Evolutionary conservation across 116 monocot genomes (phyloP).

Genomic region (Papilionanthe hybrid): DNA sequence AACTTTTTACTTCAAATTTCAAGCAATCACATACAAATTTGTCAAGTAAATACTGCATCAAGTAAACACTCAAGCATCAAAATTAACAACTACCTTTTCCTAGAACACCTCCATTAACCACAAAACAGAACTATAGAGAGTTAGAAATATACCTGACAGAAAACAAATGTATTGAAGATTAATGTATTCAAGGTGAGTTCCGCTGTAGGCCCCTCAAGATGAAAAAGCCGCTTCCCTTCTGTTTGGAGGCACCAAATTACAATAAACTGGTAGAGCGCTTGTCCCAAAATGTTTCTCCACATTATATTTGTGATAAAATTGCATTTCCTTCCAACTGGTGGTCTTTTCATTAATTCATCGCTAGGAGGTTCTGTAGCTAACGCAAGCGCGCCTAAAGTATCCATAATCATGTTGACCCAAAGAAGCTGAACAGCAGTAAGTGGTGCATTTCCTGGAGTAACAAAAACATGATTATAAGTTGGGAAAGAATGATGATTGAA

Average conservation of each 20-base stretch:
- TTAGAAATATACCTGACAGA: slow-evolving; percentile 43
- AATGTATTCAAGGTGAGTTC: slow-evolving; percentile 46
- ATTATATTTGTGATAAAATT: slow-evolving; percentile 55
- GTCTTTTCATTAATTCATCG: slow-evolving; percentile 48
- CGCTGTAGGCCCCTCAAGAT: slow-evolving; percentile 25
- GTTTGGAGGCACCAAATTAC: slow-evolving; percentile 46
- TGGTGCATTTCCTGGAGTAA: slow-evolving; percentile 44
- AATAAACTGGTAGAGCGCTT: slow-evolving; percentile 47
- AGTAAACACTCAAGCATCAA: background rate
- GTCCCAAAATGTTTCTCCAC: slow-evolving; percentile 63
- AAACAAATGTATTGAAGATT: slow-evolving; percentile 58
- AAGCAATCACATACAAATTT: background rate
- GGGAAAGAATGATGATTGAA: background rate
- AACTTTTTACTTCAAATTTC: background rate
- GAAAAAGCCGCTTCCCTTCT: slow-evolving; percentile 30
- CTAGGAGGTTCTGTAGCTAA: slow-evolving; percentile 56
- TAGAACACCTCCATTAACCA: background rate
- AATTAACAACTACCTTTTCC: background rate
- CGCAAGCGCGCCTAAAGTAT: slow-evolving; percentile 54
- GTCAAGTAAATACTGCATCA: background rate
- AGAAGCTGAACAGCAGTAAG: slow-evolving; percentile 62
- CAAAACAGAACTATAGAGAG: background rate
- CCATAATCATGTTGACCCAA: slow-evolving; percentile 75
- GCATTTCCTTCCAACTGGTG: slow-evolving; percentile 46
- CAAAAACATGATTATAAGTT: background rate